Base-by-base conservation (phyloP, 441 rosid genomes). In the Pelargonium fulgidum region DNA sequence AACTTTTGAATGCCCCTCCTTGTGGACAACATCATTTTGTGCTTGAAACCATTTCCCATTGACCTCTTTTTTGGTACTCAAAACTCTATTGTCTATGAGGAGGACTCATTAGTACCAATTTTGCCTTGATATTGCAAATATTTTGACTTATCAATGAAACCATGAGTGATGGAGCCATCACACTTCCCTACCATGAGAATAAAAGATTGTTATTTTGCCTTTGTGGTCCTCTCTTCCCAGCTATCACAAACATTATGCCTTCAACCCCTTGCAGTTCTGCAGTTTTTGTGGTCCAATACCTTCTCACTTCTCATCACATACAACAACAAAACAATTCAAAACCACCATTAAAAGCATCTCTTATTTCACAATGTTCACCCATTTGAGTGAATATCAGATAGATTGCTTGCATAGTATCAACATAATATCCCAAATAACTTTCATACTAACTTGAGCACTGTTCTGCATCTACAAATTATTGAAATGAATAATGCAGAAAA, bases 151-250 rank as follows among this genome's bases (percentile, higher is more conserved):
- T 48, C n/a, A n/a, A n/a, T n/a, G n/a, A n/a, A n/a, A n/a, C n/a
- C 54, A 48, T 11, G 13, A 48, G 54, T 48, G 54, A 48, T 7
- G 54, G 54, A 48, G 54, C 54, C n/a, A n/a, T n/a, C n/a, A n/a
- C n/a, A n/a, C n/a, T n/a, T n/a, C n/a, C 54, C 54, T 48, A 48
- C 54, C 54, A 48, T 48, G 54, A 1, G 54, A 48, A 48, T 48
- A 48, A 11, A n/a, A 48, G 3, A 8, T 11, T 11, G 13, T 48
- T 11, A 3, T 8, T 48, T 48, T 45, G 50, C 50, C 50, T 45
- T 1, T n/a, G n/a, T 13, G 13, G 3, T 4, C 54, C 54, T 12
- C 13, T 0, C n/a, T 9, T 47, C 1, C n/a, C 3, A 7, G 7
- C 13, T 3, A 10, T 0, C 2, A 7, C 1, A 1, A 1, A n/a